Base-by-base conservation (phyloP, 306 rosid genomes). In the Trifolium dubium region DNA sequence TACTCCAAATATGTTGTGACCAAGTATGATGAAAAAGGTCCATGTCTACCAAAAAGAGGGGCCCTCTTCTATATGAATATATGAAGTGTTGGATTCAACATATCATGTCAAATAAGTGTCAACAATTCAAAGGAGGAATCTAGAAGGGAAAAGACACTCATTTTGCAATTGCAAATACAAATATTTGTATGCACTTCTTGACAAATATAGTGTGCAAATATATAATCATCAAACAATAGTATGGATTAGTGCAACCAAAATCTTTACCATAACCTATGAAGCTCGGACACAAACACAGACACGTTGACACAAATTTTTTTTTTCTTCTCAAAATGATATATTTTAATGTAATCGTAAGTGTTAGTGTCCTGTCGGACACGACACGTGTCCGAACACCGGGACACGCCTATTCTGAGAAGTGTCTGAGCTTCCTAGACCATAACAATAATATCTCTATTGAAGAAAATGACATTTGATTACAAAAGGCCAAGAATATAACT, bases 131-230 rank as follows among this genome's bases (percentile, higher is more conserved):
- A 40, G 63, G 85, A 72, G 76, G 56, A 65, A 55, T 79, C 85
- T 71, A 58, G 86, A 82, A 71, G 72, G 74, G 62, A 71, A 77
- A 65, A 81, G 77, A 53, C 74, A 69, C 76, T 59, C 34, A 47
- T 23, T 58, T 49, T 41, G 56, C 67, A 72, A 40, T 35, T 67
- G 18, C 41, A 8, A 69, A 41, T 13, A 34, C 47, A 46, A 56
- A n/a, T n/a, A n/a, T 44, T 17, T 77, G 80, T 69, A 61, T 34
- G 10, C 69, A 82, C n/a, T 17, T 76, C 8, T 9, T 14, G 79
- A 77, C 80, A 86, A 73, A 61, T 72, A 54, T 67, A 31, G 34
- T 8, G 8, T 66, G 73, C 72, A 56, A 10, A 68, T 61, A 17
- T 41, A 39, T 41, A 68, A 31, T 74, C 54, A 60, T 74, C 63